phyloP scores from a whole-genome alignment of 225 moss, liverwort and hornwort species.

The Polytrichum formosum region DNA sequence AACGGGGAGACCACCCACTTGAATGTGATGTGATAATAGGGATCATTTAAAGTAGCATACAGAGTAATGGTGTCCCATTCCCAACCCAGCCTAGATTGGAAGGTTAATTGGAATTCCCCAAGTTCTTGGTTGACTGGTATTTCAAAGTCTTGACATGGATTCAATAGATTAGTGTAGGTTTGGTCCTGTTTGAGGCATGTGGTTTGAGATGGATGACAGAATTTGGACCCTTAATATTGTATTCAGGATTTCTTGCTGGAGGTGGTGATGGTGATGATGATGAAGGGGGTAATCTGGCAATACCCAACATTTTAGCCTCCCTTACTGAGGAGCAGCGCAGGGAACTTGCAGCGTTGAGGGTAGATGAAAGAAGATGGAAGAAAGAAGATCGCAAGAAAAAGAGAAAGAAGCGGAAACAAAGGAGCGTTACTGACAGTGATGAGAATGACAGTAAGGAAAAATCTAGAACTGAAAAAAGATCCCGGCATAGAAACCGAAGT shows the following conservation, averaged over 20 bases:
- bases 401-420: slow-evolving; percentile 32
- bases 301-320: slow-evolving; percentile 77
- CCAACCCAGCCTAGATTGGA: no score
- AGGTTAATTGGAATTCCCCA: no score
- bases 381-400: slow-evolving; percentile 53
- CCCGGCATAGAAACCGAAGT: slow-evolving; percentile 22
- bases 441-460: slow-evolving; percentile 21
- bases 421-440: slow-evolving; percentile 17
- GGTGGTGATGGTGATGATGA: slow-evolving; percentile 60
- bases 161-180: no score
- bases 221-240: neutral
- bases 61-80: no score
- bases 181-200: no score
- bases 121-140: no score
- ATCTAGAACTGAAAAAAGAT: slow-evolving; percentile 18
- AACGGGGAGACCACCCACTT: no score
- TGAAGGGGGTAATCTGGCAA: slow-evolving; percentile 38
- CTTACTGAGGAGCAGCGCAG: slow-evolving; percentile 74
- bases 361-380: slow-evolving; percentile 48
- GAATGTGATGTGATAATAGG: no score
- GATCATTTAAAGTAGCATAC: no score
- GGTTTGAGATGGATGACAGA: no score
- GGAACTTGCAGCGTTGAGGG: slow-evolving; percentile 68
- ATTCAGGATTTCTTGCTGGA: slow-evolving; percentile 77
- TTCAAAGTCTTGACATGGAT: neutral